Conservation (phyloP, 257 asterid species). For the Solanum sparsipilum region DNA sequence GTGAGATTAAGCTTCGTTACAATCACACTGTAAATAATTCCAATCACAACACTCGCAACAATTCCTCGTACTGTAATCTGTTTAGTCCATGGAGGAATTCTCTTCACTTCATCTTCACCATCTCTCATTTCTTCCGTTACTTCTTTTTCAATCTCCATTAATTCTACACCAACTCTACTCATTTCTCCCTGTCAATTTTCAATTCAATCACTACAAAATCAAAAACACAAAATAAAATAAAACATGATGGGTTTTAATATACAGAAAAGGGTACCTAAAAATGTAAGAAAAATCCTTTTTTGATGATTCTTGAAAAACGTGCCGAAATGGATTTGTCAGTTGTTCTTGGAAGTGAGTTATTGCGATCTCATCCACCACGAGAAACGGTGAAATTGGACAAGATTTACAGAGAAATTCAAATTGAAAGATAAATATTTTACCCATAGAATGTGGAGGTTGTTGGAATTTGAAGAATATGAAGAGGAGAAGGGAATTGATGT, state of each 20-base stretch:
- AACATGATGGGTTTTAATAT: background rate
- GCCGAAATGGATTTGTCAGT: background rate
- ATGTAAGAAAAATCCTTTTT: background rate
- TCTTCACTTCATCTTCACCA: conserved; percentile 12
- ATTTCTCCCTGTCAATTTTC: conserved; percentile 3
- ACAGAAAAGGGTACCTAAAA: background rate
- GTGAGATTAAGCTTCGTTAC: conserved; percentile 18
- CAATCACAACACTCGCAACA: conserved; percentile 13
- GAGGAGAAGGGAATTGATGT: background rate
- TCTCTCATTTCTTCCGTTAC: conserved; percentile 12
- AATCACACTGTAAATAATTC: conserved; percentile 13
- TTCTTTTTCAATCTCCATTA: background rate
- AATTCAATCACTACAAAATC: background rate
- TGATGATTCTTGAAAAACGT: background rate
- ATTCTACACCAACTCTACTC: conserved; percentile 9
- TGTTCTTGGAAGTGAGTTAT: background rate
- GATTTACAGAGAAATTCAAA: background rate
- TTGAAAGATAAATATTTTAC: background rate
- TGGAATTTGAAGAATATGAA: background rate
- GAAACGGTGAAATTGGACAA: background rate
- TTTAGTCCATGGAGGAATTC: conserved; percentile 19
- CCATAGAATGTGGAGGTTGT: background rate
- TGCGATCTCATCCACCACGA: background rate
- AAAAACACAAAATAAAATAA: background rate
- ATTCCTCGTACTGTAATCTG: conserved; percentile 16